Conservation (phyloP, 2,329 filamentous ascomycete genomes). For the Trichoderma oligosporum region DNA sequence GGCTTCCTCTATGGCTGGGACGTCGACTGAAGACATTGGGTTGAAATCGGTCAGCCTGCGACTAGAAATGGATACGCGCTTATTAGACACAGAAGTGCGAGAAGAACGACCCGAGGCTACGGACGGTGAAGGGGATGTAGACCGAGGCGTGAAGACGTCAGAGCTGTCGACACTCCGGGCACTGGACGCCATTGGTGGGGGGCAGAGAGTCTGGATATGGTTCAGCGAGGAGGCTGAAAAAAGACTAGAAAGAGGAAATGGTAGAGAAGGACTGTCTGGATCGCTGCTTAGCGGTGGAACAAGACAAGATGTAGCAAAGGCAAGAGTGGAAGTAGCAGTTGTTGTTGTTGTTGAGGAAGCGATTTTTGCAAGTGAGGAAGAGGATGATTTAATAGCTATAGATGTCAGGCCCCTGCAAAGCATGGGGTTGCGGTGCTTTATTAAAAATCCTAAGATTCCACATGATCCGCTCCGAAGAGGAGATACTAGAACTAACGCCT, state of each 20-base stretch:
- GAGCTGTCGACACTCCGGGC: constrained; percentile 41
- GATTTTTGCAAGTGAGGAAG: constrained; percentile 9
- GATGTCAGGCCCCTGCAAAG: constrained; percentile 1
- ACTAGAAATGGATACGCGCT: constrained; percentile 49
- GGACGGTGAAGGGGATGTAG: constrained; percentile 49
- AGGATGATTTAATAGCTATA: constrained; percentile 12
- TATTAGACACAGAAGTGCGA: constrained; percentile 50
- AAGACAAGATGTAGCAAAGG: background rate
- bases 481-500: constrained; percentile 19
- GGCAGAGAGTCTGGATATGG: constrained; percentile 27
- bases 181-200: constrained; percentile 20
- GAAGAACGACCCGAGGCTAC: constrained; percentile 46
- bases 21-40: constrained; percentile 55
- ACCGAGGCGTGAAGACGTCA: constrained; percentile 54
- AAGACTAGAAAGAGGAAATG: constrained; percentile 26
- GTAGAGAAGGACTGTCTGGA: background rate
- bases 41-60: constrained; percentile 51
- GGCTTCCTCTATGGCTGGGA: constrained; percentile 53
- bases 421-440: constrained; percentile 20
- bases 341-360: constrained; percentile 1
- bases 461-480: constrained; percentile 21
- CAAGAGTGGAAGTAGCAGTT: background rate
- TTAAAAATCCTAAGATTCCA: constrained; percentile 20
- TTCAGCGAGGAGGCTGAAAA: constrained; percentile 19
- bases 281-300: background rate